Percentiles rank a stretch among this genome's conserved stretches.
phyloP scores from a whole-genome alignment of 805 yeast species.

The Dipodascopsis tothii region DNA sequence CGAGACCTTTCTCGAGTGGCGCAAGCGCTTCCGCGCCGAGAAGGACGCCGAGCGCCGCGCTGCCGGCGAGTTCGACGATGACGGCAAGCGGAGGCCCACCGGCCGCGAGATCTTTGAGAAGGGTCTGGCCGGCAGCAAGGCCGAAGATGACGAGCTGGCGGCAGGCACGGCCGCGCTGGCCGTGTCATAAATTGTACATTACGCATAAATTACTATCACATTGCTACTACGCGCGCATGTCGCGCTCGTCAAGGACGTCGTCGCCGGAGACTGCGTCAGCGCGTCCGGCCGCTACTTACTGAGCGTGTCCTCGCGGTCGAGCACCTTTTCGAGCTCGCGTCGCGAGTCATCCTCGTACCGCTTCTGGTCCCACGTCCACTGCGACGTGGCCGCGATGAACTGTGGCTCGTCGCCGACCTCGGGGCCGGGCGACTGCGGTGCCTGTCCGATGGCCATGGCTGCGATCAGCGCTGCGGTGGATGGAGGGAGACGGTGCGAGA shows the following conservation, averaged over 20 bases:
- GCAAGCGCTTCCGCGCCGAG: conserved; percentile 60
- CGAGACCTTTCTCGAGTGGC: conserved; percentile 70
- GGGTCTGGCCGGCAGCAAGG: conserved; percentile 72
- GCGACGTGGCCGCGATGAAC: too few species aligned
- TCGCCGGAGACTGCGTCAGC: conserved; percentile 1
- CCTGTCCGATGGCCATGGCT: too few species aligned
- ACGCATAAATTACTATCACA: neutral
- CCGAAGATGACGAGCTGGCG: conserved; percentile 36
- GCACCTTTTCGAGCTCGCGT: conserved; percentile 1
- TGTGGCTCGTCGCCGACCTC: too few species aligned
- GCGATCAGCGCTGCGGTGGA: too few species aligned
- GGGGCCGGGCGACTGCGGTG: too few species aligned
- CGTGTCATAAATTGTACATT: conserved; percentile 2
- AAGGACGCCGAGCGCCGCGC: conserved; percentile 52
- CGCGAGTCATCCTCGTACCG: conserved; percentile 10
- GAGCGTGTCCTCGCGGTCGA: neutral
- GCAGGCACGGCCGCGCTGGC: neutral
- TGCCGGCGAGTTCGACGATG: conserved; percentile 32
- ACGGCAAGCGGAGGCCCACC: conserved; percentile 53
- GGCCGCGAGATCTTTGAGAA: conserved; percentile 86
- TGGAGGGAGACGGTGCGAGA: too few species aligned
- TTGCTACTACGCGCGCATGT: conserved; percentile 2
- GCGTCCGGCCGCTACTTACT: neutral
- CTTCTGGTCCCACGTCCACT: conserved; percentile 6
- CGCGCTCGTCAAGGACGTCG: conserved; percentile 10